phyloP scores from a whole-genome alignment of 257 asterid genomes.

The Cruciata laevipes region DNA sequence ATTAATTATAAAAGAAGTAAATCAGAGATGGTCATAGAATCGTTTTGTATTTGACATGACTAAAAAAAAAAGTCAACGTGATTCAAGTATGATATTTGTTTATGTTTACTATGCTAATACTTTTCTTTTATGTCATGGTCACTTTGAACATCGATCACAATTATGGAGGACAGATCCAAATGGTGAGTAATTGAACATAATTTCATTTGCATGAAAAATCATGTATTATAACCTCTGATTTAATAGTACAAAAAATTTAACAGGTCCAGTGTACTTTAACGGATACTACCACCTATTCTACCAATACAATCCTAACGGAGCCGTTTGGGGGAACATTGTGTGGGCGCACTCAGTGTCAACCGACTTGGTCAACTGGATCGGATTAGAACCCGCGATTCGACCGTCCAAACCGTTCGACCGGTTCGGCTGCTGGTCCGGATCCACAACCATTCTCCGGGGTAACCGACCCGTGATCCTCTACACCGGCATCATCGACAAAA shows the following conservation, averaged over 20 bases:
- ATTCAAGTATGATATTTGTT: too few relatives aligned
- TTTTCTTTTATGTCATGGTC: constrained; percentile 13
- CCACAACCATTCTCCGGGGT: constrained; percentile 63
- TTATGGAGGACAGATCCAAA: constrained; percentile 30
- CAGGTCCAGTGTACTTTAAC: constrained; percentile 70
- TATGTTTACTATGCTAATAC: not conserved
- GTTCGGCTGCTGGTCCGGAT: constrained; percentile 84
- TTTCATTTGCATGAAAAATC: too few relatives aligned
- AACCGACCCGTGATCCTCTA: constrained; percentile 61
- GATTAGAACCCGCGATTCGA: constrained; percentile 38
- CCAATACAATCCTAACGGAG: constrained; percentile 70
- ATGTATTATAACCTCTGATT: too few relatives aligned
- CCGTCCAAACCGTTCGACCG: constrained; percentile 57
- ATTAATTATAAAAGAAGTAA: too few relatives aligned
- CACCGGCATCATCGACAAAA: constrained; percentile 54
- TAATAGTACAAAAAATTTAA: too few relatives aligned
- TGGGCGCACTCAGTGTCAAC: constrained; percentile 80
- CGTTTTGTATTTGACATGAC: too few relatives aligned
- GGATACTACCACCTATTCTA: constrained; percentile 70
- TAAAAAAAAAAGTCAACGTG: too few relatives aligned
- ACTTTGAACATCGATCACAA: not conserved
- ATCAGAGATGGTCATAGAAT: too few relatives aligned
- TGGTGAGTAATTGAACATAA: constrained; percentile 24
- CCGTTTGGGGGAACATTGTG: constrained; percentile 68
- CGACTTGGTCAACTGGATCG: constrained; percentile 58